Evolutionary conservation across 192 early-diverging fungal species (phyloP).

Genomic region (Podila clonocystis): DNA sequence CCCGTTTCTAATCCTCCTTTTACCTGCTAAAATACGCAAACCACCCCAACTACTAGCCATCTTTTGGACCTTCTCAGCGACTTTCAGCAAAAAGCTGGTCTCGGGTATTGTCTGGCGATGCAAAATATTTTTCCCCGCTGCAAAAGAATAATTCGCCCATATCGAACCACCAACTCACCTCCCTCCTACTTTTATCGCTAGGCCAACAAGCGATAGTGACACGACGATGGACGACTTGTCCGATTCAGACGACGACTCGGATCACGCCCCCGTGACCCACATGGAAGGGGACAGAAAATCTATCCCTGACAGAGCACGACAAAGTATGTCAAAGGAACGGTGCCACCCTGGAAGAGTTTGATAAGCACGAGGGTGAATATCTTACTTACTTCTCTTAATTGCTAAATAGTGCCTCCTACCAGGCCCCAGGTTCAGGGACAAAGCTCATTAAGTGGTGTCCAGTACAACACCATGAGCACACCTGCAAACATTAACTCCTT

Average conservation of each 20-base stretch:
- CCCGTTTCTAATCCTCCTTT: neutral
- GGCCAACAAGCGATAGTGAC: conserved; percentile 45
- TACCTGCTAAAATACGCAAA: neutral
- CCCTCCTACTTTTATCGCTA: conserved; percentile 3
- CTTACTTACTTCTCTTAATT: neutral
- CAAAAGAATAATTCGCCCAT: neutral
- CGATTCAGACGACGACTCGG: conserved; percentile 22
- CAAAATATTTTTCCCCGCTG: neutral
- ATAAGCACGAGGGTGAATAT: too few species aligned
- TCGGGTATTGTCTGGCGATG: conserved; percentile 12
- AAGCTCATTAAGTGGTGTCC: too few species aligned
- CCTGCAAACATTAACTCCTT: neutral
- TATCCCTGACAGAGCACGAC: neutral
- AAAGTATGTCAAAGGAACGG: neutral
- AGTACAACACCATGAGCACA: too few species aligned
- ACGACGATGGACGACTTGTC: conserved; percentile 39
- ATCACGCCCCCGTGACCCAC: neutral
- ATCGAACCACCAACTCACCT: neutral
- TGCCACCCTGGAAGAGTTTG: too few species aligned
- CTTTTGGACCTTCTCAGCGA: conserved; percentile 47
- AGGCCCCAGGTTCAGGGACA: too few species aligned
- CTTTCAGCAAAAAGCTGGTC: conserved; percentile 33
- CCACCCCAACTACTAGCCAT: conserved; percentile 15
- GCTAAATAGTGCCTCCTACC: too few species aligned
- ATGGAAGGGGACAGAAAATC: conserved; percentile 12